Percentiles rank a stretch among this genome's conserved stretches.
Evolutionary conservation across 2,329 filamentous ascomycete species (phyloP).

Genomic region (Ceratocystiopsis sp.): DNA sequence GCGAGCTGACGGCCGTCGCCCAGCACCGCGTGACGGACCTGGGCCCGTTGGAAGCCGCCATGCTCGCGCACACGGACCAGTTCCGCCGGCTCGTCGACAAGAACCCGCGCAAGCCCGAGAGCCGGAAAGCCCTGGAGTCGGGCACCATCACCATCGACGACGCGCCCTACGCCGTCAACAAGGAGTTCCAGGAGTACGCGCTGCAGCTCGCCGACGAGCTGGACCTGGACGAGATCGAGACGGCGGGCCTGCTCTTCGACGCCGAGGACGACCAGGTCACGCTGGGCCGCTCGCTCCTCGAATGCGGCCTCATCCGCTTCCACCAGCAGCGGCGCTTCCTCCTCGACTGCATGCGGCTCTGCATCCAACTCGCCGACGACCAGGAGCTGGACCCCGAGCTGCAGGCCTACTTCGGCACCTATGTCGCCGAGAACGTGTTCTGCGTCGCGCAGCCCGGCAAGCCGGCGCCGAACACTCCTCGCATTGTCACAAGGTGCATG

Average conservation of each 20-base stretch:
- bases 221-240: slow-evolving; percentile 76
- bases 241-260: slow-evolving; percentile 59
- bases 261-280: slow-evolving; percentile 51
- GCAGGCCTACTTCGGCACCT: slow-evolving; percentile 32
- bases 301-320: slow-evolving; percentile 71
- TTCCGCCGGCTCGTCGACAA: slow-evolving; percentile 62
- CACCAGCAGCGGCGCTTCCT: slow-evolving; percentile 72
- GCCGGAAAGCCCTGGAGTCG: slow-evolving; percentile 51
- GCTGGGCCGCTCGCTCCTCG: slow-evolving; percentile 55
- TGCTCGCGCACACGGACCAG: slow-evolving; percentile 49
- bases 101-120: slow-evolving; percentile 54
- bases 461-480: slow-evolving; percentile 26
- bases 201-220: slow-evolving; percentile 74
- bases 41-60: slow-evolving; percentile 51
- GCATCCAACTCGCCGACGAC: slow-evolving; percentile 53
- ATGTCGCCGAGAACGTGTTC: slow-evolving; percentile 40
- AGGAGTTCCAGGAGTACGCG: slow-evolving; percentile 69
- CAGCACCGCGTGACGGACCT: slow-evolving; percentile 45
- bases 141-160: slow-evolving; percentile 56
- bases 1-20: slow-evolving; percentile 62
- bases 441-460: slow-evolving; percentile 28
- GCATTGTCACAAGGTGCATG: slow-evolving; percentile 60
- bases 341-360: slow-evolving; percentile 66
- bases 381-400: slow-evolving; percentile 32
- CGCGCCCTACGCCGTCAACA: slow-evolving; percentile 64